These are phyloP conservation scores for Dipodascus albidus DNA, from an alignment of 805 yeast species.

Conservation along the genomic window DNA sequence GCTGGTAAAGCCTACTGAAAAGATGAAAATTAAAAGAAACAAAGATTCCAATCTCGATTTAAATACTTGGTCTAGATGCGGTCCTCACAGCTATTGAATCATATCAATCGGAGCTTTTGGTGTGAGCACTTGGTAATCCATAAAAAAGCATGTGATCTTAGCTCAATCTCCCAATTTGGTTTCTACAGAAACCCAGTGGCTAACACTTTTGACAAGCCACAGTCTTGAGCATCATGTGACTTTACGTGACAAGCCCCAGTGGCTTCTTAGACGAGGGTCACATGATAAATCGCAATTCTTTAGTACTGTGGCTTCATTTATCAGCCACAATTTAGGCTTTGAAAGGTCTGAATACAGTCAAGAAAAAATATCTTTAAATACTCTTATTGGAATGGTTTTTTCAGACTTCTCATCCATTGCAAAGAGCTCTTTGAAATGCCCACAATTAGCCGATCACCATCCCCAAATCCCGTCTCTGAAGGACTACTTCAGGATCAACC, in stretches of 20 bases:
- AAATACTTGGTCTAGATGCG: no score
- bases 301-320: constrained; percentile 1
- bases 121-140: no score
- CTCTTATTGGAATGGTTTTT: background rate
- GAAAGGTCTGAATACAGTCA: background rate
- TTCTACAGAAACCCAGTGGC: background rate
- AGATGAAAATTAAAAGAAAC: no score
- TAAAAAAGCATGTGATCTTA: background rate
- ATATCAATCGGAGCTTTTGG: no score
- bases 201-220: background rate
- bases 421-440: no score
- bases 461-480: background rate
- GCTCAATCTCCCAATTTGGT: background rate
- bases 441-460: background rate
- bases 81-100: no score
- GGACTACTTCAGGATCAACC: constrained; percentile 6
- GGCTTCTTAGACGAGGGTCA: background rate
- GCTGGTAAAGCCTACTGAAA: no score
- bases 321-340: background rate
- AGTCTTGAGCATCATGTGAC: background rate
- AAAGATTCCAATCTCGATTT: no score
- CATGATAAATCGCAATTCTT: constrained; percentile 1
- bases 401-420: background rate
- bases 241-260: background rate
- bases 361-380: background rate